Conservation (phyloP, 2,329 filamentous ascomycete genomes). For the Acarospora socialis region DNA sequence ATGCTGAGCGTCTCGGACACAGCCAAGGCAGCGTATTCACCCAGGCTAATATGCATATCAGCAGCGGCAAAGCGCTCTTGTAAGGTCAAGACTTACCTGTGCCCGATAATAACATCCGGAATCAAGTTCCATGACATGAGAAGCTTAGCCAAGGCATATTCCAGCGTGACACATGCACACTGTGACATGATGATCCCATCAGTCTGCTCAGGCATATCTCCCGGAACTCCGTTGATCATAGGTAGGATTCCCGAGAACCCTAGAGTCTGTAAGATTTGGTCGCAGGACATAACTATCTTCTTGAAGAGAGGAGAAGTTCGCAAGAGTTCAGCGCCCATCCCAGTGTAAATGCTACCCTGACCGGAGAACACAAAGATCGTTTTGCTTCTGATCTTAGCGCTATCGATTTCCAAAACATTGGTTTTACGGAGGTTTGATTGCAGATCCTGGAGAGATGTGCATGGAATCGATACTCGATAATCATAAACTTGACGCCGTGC, state of each 20-base stretch:
- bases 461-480: slow-evolving; percentile 11
- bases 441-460: slow-evolving; percentile 6
- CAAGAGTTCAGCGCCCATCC: no score
- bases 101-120: slow-evolving; percentile 15
- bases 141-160: slow-evolving; percentile 19
- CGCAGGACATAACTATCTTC: neutral
- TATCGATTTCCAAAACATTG: no score
- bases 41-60: slow-evolving; percentile 13
- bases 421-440: neutral
- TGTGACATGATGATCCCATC: slow-evolving; percentile 16
- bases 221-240: no score
- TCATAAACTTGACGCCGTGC: slow-evolving; percentile 13
- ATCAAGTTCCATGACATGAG: slow-evolving; percentile 18
- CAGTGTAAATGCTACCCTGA: no score
- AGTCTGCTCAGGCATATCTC: no score
- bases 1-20: slow-evolving; percentile 13
- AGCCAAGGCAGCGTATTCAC: slow-evolving; percentile 17
- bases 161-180: slow-evolving; percentile 19
- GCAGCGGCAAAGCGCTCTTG: no score
- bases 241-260: neutral
- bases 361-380: no score
- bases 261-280: slow-evolving; percentile 2
- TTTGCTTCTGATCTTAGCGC: no score
- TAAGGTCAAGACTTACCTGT: slow-evolving; percentile 13
- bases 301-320: slow-evolving; percentile 3